Evolutionary conservation across 257 asterid genomes (phyloP), one percentile per base, ranked within the genome.

Genomic region (Petrea volubilis): DNA sequence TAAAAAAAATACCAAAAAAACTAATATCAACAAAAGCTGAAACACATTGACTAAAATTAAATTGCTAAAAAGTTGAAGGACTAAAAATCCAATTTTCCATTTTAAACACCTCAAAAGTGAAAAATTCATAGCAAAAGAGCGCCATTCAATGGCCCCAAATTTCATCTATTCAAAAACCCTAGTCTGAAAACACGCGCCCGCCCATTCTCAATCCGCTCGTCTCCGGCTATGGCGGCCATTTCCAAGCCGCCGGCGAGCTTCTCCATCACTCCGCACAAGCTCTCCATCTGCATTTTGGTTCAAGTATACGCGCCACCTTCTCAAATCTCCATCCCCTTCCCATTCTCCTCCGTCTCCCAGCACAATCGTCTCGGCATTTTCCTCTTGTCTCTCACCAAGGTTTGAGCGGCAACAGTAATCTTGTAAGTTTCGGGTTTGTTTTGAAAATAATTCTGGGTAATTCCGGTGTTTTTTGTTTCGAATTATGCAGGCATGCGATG

Each of bases 221-320:
- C 67, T 36, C 24, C 52, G 67, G 60, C 81, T 56, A 80, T 79
- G 83, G 81, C 89, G 81, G 73, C 85, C 62, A 57, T 78, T 15
- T 28, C 88, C 51, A 92, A 85, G 82, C 81, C 92, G 6, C 83
- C 87, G 77, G 79, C 89, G 53, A 77, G 79, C 60, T 89, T 94
- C 74, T 28, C 81, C 40, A 38, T 94, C 68, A 88, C 99, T 1
- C 99, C 99, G 11, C 97, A 95, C 86, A 92, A 88, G 82, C 87
- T 92, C 67, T 84, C 97, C 46, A 77, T 92, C 43, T 88, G 99
- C 87, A 80, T 90, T 21, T 71, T 95, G 52, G 82, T 83, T 76
- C 95, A 87, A 75, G 83, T 83, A 34, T 95, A 82, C 78, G 95
- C 99, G 60, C 97, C 97, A 67, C 96, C 92, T 29, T 78, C 93